phyloP scores from a whole-genome alignment of 352 stramenopile genomes.

The Peronospora farinosa region DNA sequence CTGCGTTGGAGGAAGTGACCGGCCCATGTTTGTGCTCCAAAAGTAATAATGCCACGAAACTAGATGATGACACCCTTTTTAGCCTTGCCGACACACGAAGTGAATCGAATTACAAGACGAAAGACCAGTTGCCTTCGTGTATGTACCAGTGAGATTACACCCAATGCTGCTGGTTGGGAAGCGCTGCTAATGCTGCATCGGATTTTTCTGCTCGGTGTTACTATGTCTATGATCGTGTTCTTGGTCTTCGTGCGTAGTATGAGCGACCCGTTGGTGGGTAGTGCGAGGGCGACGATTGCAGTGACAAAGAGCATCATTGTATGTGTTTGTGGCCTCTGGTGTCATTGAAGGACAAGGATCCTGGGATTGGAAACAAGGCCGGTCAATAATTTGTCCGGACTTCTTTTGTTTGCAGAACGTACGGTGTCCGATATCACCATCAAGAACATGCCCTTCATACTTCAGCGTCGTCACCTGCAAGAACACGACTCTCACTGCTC shows the following conservation, averaged over 20 bases:
- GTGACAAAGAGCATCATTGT: not conserved
- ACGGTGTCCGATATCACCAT: too few relatives aligned
- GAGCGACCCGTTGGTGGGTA: not conserved
- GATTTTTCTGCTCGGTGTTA: not conserved
- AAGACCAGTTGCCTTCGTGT: not conserved
- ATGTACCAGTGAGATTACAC: not conserved
- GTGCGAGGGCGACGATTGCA: not conserved
- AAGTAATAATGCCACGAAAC: not conserved
- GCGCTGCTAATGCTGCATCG: not conserved
- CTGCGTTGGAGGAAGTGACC: not conserved
- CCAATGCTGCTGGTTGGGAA: not conserved
- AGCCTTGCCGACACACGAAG: not conserved
- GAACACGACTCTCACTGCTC: too few relatives aligned
- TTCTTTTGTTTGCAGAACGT: too few relatives aligned
- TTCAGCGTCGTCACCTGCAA: too few relatives aligned
- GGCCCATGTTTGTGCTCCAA: not conserved
- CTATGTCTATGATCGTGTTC: too few relatives aligned
- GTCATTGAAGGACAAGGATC: too few relatives aligned
- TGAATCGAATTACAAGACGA: slow-evolving; percentile 1
- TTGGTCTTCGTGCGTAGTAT: not conserved
- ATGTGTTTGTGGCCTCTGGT: not conserved
- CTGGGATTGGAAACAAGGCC: too few relatives aligned
- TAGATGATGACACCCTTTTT: not conserved
- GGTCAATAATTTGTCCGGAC: too few relatives aligned
- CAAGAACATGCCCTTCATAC: too few relatives aligned